Evolutionary conservation across 78 protist species (phyloP), one percentile per base, ranked within the genome.

Genomic region (Dictyostelium citrinum): DNA sequence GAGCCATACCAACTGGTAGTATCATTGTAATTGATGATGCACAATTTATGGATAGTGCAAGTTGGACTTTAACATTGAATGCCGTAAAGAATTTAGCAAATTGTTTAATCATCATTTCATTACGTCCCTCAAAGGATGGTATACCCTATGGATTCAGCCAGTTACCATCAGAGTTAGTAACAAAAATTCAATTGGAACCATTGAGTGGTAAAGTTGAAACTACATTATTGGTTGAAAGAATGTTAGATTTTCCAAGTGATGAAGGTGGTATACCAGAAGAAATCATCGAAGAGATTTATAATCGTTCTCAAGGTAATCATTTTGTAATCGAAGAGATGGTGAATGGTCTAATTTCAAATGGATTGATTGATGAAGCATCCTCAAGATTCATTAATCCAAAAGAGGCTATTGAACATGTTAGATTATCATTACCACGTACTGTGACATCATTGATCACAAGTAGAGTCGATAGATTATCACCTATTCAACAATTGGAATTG

Each of bases 1-100:
- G 45, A 61, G 58, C 81, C 4, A 60, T 84, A 33, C 80, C 93
- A 46, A 29, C 86, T 16, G 81, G 64, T 11, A 45, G 90, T n/a
- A 64, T 82, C 16, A 85, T 93, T 16, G 82, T 86, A 2, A 77
- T 93, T 31, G 96, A 93, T 74, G 90, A 93, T 60, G 96, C 96
- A 3, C 96, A 93, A 14, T 78, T 49, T 68, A 93, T 93, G 96
- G 93, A 93, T 70, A 86, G 61, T 60, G 83, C 92, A 61, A 76
- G 85, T 82, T 85, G 93, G 93, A 76, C 93, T 5, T 79, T 93
- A 5, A 37, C 93, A 4, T 43, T 80, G 37, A 86, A 68, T 33
- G 79, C 75, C 22, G 81, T 64, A 9, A 71, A 49, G 7, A 82
- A 71, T 22, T 74, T 93, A 10, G 60, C 81, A 6, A 71, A 81